Evolutionary conservation across 2,329 filamentous ascomycete species (phyloP), one percentile per base, ranked within the genome.

Genomic region (Talaromyces sp.): DNA sequence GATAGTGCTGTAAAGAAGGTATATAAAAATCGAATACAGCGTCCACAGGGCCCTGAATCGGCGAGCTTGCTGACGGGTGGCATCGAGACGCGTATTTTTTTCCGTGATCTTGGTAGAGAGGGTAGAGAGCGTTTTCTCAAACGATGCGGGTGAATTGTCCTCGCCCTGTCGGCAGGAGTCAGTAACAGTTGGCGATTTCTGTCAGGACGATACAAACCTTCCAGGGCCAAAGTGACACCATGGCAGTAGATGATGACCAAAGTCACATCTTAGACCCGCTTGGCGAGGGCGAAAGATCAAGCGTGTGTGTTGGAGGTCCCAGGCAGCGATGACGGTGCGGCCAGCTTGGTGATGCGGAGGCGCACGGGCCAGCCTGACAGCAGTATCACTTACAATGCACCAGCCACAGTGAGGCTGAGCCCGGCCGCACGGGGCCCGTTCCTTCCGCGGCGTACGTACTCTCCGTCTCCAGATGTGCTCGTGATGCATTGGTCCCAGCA

Each of bases 211-310:
- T 11, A 21, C n/a, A 69, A 76, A 91, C 89, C 81, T 85, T 87
- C 86, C 89, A 96, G 65, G 91, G 90, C 90, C 91, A 95, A 67
- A 95, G 83, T 58, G 88, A 90, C 69, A 93, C 89, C 90, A 95
- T 95, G 31, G 31, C 49, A 46, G 14, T 11, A 55, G 26, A 38
- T 24, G 35, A 17, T 52, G 24, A 26, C 35, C 50, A 38, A 38
- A 26, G 21, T 58, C 56, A 51, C 56, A 58, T 58, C 26, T 24
- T 38, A 32, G 31, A 35, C 49, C 24, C 4, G 49, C 13, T 26
- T 19, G 31, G 43, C 41, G n/a, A 31, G 53, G 14, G 14, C 17
- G 17, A 38, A n/a, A 27, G 35, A 24, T 55, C 31, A 38, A 38
- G 14, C 26, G 31, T 35, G 26, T 19, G 21, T 11, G 11, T n/a